Evolutionary conservation across 345 rosid species (phyloP).

Genomic region (Euphorbia pulcherrima): DNA sequence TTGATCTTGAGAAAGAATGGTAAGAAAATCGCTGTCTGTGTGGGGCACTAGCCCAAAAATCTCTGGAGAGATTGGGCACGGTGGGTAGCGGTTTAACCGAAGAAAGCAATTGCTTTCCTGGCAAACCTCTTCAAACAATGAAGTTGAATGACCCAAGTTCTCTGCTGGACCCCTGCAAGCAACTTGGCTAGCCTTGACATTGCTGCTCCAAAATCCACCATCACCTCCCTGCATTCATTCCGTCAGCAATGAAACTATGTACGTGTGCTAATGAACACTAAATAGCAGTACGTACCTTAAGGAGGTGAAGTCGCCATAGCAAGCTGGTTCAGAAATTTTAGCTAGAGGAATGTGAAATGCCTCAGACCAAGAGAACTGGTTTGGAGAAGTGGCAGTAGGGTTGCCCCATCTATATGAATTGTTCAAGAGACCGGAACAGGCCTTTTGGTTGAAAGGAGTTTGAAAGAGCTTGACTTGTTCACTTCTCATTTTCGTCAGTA

Average conservation of each 20-base stretch:
- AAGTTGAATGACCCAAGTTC: slow-evolving; percentile 31
- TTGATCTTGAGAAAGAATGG: slow-evolving; percentile 59
- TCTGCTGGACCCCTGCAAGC: slow-evolving; percentile 43
- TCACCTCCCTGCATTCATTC: slow-evolving; percentile 37
- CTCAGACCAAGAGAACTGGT: slow-evolving; percentile 65
- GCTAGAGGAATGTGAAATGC: slow-evolving; percentile 63
- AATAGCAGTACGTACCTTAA: slow-evolving; percentile 42
- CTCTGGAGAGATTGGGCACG: slow-evolving; percentile 43
- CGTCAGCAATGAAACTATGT: too few relatives aligned
- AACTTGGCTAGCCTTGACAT: slow-evolving; percentile 51
- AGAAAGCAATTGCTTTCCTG: slow-evolving; percentile 52
- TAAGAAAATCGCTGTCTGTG: slow-evolving; percentile 68
- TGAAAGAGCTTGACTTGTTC: slow-evolving; percentile 47
- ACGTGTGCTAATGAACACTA: too few relatives aligned
- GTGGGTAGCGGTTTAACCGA: slow-evolving; percentile 54
- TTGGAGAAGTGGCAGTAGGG: slow-evolving; percentile 41
- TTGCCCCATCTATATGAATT: slow-evolving; percentile 65
- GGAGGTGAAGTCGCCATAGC: slow-evolving; percentile 42
- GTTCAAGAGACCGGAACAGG: slow-evolving; percentile 37
- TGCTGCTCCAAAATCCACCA: slow-evolving; percentile 46
- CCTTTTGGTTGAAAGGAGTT: slow-evolving; percentile 42
- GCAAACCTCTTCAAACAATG: slow-evolving; percentile 32
- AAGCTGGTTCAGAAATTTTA: slow-evolving; percentile 38
- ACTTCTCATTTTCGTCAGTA: slow-evolving; percentile 41
- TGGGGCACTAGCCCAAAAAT: slow-evolving; percentile 56